Conservation (phyloP, 352 stramenopile genomes). For the Pythium inflatum region DNA sequence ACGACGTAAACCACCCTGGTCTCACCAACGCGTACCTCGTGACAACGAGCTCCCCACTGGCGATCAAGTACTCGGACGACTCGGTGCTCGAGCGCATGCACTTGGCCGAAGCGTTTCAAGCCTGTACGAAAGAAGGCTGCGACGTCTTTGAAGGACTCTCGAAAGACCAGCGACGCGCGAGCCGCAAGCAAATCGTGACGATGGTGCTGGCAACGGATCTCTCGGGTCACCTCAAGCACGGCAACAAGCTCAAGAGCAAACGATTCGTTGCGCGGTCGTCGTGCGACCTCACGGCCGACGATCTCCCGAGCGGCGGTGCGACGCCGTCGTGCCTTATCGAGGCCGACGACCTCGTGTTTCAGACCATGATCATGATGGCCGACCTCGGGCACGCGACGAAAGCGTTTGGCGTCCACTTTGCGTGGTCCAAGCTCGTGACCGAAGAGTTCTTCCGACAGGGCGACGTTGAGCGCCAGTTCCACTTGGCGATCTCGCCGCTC, state of each 20-base stretch:
- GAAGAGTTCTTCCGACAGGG: slow-evolving; percentile 78
- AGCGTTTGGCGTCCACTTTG: slow-evolving; percentile 56
- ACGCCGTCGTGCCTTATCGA: neutral
- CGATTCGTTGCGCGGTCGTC: slow-evolving; percentile 49
- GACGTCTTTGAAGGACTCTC: slow-evolving; percentile 72
- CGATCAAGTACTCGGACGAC: slow-evolving; percentile 93
- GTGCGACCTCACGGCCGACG: slow-evolving; percentile 26
- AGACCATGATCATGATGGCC: slow-evolving; percentile 78
- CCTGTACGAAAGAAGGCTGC: slow-evolving; percentile 64
- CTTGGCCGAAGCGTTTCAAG: slow-evolving; percentile 70
- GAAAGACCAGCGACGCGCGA: slow-evolving; percentile 51
- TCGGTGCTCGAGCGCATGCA: slow-evolving; percentile 90
- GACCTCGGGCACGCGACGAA: slow-evolving; percentile 74
- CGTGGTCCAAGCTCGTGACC: slow-evolving; percentile 62
- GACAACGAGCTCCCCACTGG: slow-evolving; percentile 78
- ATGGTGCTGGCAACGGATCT: slow-evolving; percentile 88
- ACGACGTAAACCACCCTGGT: slow-evolving; percentile 94
- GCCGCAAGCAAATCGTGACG: slow-evolving; percentile 73
- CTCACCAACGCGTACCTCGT: slow-evolving; percentile 93
- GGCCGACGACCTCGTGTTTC: slow-evolving; percentile 58
- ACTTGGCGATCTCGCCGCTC: slow-evolving; percentile 61
- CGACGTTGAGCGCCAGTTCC: slow-evolving; percentile 62
- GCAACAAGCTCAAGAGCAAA: slow-evolving; percentile 81
- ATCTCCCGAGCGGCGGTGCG: neutral
- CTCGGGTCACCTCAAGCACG: slow-evolving; percentile 71